Evolutionary conservation across 441 rosid genomes (phyloP).

Genomic region (Monsonia emarginata): DNA sequence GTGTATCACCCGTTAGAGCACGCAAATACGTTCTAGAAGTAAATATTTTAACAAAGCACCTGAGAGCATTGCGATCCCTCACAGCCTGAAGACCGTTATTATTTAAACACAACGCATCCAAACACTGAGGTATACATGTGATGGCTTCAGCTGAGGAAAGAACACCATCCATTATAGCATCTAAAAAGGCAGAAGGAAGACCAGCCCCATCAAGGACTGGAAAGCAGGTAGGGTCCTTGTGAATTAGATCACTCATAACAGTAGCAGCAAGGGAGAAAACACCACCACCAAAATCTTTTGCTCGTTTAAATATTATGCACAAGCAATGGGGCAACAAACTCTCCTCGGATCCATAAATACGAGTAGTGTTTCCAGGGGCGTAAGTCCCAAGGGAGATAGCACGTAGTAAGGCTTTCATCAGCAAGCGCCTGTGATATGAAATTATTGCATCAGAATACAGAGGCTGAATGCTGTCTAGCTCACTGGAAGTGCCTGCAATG

Average conservation of each 20-base stretch:
- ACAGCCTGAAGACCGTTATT: slow-evolving; percentile 84
- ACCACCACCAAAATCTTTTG: slow-evolving; percentile 94
- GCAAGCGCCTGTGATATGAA: slow-evolving; percentile 60
- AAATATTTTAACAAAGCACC: slow-evolving; percentile 86
- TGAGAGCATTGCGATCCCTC: slow-evolving; percentile 70
- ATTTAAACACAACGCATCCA: slow-evolving; percentile 94
- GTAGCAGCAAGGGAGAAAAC: slow-evolving; percentile 92
- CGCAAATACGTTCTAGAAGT: slow-evolving; percentile 67
- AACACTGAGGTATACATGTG: slow-evolving; percentile 90
- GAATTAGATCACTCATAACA: slow-evolving; percentile 94
- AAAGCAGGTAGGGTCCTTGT: slow-evolving; percentile 95
- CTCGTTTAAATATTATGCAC: slow-evolving; percentile 68
- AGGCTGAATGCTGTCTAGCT: slow-evolving; percentile 48
- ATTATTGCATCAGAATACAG: slow-evolving; percentile 80
- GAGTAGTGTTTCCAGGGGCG: slow-evolving; percentile 84
- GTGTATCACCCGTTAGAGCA: slow-evolving; percentile 74
- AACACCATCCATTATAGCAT: slow-evolving; percentile 82
- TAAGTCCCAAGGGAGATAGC: slow-evolving; percentile 94
- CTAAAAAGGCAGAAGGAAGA: slow-evolving; percentile 86
- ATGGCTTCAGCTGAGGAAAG: slow-evolving; percentile 91
- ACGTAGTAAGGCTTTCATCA: slow-evolving; percentile 78
- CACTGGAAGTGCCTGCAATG: slow-evolving; percentile 34
- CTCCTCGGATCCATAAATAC: slow-evolving; percentile 76
- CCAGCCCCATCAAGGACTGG: slow-evolving; percentile 79
- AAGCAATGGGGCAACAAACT: slow-evolving; percentile 83